Conservation (phyloP, 2,329 filamentous ascomycete genomes). For the Phyllosticta citriasiana region DNA sequence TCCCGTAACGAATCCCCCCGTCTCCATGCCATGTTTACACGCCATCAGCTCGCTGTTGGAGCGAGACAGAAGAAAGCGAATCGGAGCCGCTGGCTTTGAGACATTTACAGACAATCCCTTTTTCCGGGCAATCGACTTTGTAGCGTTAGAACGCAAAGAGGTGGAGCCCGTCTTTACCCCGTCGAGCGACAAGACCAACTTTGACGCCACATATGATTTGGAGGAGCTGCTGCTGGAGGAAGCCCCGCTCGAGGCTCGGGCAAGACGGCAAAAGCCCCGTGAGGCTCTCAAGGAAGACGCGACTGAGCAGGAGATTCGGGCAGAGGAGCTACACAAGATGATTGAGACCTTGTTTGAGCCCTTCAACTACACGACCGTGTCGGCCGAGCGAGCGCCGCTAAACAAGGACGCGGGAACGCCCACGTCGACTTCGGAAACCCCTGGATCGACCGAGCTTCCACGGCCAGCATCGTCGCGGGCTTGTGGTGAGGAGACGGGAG, state of each 20-base stretch:
- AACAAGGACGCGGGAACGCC: conserved; percentile 25
- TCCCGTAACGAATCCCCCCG: conserved; percentile 84
- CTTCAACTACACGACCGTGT: conserved; percentile 85
- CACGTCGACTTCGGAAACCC: conserved; percentile 21
- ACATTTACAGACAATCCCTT: conserved; percentile 83
- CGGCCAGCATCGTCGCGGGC: conserved; percentile 23
- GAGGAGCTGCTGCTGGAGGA: conserved; percentile 92
- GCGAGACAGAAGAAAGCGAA: conserved; percentile 65
- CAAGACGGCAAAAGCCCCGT: conserved; percentile 84
- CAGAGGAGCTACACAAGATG: conserved; percentile 87
- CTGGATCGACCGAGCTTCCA: conserved; percentile 17
- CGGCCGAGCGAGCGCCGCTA: conserved; percentile 53
- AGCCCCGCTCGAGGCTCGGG: conserved; percentile 84
- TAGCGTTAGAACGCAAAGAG: conserved; percentile 71
- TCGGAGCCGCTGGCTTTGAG: conserved; percentile 74
- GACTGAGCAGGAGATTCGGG: conserved; percentile 85
- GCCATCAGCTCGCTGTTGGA: conserved; percentile 79
- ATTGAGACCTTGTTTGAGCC: conserved; percentile 91
- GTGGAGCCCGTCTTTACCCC: conserved; percentile 87
- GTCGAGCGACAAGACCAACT: conserved; percentile 96
- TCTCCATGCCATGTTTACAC: conserved; percentile 78
- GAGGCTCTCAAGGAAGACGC: conserved; percentile 89
- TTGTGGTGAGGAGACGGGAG: conserved; percentile 24
- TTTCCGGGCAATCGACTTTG: conserved; percentile 79
- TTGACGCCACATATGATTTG: conserved; percentile 94